These are phyloP conservation scores for Aleurites moluccanus DNA, from an alignment of 441 rosid species.

Conservation along the genomic window DNA sequence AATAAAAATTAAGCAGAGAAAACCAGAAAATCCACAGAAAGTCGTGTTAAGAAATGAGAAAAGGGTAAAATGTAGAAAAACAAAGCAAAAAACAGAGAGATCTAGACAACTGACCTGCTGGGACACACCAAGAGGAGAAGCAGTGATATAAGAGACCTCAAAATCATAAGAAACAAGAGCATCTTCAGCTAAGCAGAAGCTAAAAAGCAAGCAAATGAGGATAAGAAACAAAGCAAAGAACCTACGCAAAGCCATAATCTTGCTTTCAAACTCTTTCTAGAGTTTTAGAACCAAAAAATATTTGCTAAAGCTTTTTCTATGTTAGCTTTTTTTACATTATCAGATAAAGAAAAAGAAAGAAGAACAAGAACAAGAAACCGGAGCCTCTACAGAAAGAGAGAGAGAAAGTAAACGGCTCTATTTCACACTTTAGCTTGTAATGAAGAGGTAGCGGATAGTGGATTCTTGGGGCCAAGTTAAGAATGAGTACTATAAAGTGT, in stretches of 20 bases:
- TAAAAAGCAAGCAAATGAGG: constrained; percentile 47
- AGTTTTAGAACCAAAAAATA: constrained; percentile 3
- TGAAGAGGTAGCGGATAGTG: not conserved
- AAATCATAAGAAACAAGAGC: constrained; percentile 61
- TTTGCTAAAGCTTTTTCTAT: constrained; percentile 4
- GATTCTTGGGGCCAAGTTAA: not conserved
- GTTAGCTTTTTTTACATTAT: constrained; percentile 53
- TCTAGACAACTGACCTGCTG: constrained; percentile 62
- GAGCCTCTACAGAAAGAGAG: not conserved
- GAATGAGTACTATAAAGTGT: not conserved
- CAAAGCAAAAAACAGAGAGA: constrained; percentile 22
- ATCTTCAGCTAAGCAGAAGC: constrained; percentile 66
- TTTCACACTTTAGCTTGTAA: not conserved
- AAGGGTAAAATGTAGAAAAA: constrained; percentile 2
- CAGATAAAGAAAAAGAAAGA: constrained; percentile 19
- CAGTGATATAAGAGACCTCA: constrained; percentile 87
- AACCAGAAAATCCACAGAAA: constrained; percentile 13
- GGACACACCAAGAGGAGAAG: constrained; percentile 96
- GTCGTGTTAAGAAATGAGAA: not conserved
- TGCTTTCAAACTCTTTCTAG: constrained; percentile 8
- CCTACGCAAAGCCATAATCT: constrained; percentile 49
- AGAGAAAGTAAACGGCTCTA: constrained; percentile 32
- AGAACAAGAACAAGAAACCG: constrained; percentile 14
- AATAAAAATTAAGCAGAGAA: constrained; percentile 23
- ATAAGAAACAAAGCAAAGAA: constrained; percentile 44